Conservation (phyloP, 768 basidiomycete species). For the Termitomyces sp. region DNA sequence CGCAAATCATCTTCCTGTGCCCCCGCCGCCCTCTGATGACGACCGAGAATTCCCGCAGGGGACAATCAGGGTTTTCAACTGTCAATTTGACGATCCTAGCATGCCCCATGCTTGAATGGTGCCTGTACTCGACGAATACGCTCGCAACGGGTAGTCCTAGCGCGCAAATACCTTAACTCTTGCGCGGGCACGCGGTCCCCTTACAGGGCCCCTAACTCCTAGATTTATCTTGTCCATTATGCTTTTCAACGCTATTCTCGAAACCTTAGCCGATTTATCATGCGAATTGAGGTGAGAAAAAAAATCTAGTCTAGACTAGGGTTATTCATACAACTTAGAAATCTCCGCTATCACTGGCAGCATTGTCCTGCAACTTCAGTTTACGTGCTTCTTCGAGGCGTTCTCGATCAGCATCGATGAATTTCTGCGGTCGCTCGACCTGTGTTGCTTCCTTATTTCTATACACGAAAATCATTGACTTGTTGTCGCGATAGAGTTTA, state of each 20-base stretch:
- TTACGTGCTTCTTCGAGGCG: constrained; percentile 11
- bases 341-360: neutral
- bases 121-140: no score
- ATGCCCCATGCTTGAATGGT: neutral
- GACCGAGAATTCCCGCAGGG: neutral
- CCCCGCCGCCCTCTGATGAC: neutral
- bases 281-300: neutral
- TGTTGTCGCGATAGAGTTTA: constrained; percentile 38
- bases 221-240: neutral
- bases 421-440: constrained; percentile 36
- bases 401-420: constrained; percentile 30
- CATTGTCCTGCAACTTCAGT: neutral
- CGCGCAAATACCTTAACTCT: neutral
- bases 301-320: neutral
- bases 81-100: neutral
- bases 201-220: neutral
- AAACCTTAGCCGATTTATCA: neutral
- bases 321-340: neutral
- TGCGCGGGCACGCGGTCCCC: neutral
- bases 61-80: neutral
- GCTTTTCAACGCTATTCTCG: neutral
- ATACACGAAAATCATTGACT: constrained; percentile 34
- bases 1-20: neutral
- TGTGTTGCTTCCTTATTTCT: constrained; percentile 36
- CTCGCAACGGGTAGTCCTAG: neutral